Base-by-base conservation (phyloP, 1,139 yeast species). In the Meyerozyma carpophila region DNA sequence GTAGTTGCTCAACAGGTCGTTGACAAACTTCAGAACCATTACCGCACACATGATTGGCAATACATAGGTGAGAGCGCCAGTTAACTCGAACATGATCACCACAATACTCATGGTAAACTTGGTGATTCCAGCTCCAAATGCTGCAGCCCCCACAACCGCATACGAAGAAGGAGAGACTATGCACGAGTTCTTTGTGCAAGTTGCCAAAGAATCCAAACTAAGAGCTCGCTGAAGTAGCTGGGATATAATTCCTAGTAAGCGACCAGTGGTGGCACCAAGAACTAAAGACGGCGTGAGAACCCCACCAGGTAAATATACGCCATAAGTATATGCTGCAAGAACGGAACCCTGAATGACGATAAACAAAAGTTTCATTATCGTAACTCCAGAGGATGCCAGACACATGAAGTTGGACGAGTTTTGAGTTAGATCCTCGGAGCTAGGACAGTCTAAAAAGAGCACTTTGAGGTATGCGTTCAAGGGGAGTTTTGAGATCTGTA, bases 261-360 rank as follows among this genome's bases (percentile, higher is more conserved):
- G 63, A 0, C 95, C 95, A 8, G 77, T 64, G 1, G 82, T 64
- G 0, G 87, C 94, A 3, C 95, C 95, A 14, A 84, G 67, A 0
- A 81, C 79, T 54, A 86, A 66, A 0, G 88, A 77, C 0, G 95
- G 94, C 78, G 82, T 78, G 45, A 86, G 63, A 3, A 85, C 70
- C 0, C 94, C 95, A 3, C 93, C 90, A 0, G 95, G 94, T 7
- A 85, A 66, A 31, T 74, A 70, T 1, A 81, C 68, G 1, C 91
- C 87, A 60, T 78, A 84, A 1, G 90, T 71, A 50, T 82, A 81
- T 0, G 86, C 73, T 0, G 87, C 68, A 13, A 83, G 63, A 0
- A 81, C 46, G 45, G 81, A 71, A 1, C 88, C 90, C 46, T 75
- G 73, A 0, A 76, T 39, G 1, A 77, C 65, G 7, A 82, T 75